Base-by-base conservation (phyloP, 2,329 filamentous ascomycete genomes). In the Aspergillus ustus region DNA sequence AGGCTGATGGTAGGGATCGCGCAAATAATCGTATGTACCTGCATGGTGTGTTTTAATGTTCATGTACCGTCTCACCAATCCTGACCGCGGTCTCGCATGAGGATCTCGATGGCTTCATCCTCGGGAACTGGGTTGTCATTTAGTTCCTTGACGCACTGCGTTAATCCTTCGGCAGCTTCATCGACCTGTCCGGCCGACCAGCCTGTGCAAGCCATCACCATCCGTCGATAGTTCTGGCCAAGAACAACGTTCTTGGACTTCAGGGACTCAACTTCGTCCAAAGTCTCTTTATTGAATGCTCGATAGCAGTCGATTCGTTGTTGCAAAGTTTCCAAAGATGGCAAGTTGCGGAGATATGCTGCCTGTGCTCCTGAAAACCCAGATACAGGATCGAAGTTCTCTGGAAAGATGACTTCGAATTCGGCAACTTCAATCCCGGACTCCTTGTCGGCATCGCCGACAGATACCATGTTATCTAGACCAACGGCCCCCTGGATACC, bases 131-230 rank as follows among this genome's bases (percentile, higher is more conserved):
- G 78, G 53, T 80, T 75, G 74, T 97, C 93, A 71, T 93, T 96
- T 22, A 80, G 59, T 45, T 81, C 80, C 77, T 97, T 94, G 2
- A 98, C 90, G 2, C 95, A 95, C 64, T 91, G 88, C 51, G 96
- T 86, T 48, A 99, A 81, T 2, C 88, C 88, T 56, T 92, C 91
- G 0, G 97, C 83, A 55, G 93, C 86, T 60, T 87, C 86, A 69
- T 98, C 95, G 15, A 98, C 91, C 61, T 92, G 86, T 8, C 84
- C 83, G 64, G 96, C 92, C 0, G 87, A 84, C 37, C 93, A 91
- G 8, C 88, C 89, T 0, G 93, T 96, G 73, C 94, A 97, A 13
- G 97, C 81, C 57, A 90, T 88, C 25, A 99, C 92, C 31, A 98
- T 91, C 67, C 90, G 91, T 28, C 93, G 86, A 74, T 97, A 97